Evolutionary conservation across 768 basidiomycete genomes (phyloP), one percentile per base, ranked within the genome.

Genomic region (Phanerodontia chrysosporium): DNA sequence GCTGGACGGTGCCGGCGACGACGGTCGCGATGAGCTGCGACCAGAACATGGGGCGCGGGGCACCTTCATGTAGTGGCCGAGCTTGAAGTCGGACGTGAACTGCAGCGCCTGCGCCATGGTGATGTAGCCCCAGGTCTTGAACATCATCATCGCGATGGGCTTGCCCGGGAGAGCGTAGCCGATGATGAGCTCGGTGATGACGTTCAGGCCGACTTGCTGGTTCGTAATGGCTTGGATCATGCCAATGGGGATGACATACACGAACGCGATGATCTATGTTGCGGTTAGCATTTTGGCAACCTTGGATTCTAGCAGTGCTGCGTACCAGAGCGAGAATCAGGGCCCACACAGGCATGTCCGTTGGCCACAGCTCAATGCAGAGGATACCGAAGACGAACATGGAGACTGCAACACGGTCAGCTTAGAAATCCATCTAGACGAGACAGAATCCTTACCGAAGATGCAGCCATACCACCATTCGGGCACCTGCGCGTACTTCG

Each of bases 401-500:
- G 59, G 72, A 51, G 60, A 84, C 79, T 80, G 57, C 21, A 28
- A 21, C 18, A 22, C 13, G 13, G 14, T 3, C 54, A 14, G 45
- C 1, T 44, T 2, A 46, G 3, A 9, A 30, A 4, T 21, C 16
- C 29, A 9, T 25, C 27, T 5, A n/a, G 21, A 39, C 1, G 18
- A 55, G 22, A 42, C 18, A 5, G 4, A 5, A 10, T 7, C 62
- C 63, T 21, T n/a, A 69, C 68, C 28, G 72, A 92, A 90, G 52
- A 94, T 78, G 45, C 78, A 66, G 9, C 75, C 69, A 69, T 92
- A 94, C 92, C 92, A 94, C 90, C 89, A 92, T 59, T 92, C 82
- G 1, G 91, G 92, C 16, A 93, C 86, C 71, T 87, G 88, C 1
- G 75, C 77, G 68, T 95, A 95, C 51, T 74, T 73, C 13, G 80